Conservation (phyloP, 2,329 filamentous ascomycete species). For the Fusarium citri region DNA sequence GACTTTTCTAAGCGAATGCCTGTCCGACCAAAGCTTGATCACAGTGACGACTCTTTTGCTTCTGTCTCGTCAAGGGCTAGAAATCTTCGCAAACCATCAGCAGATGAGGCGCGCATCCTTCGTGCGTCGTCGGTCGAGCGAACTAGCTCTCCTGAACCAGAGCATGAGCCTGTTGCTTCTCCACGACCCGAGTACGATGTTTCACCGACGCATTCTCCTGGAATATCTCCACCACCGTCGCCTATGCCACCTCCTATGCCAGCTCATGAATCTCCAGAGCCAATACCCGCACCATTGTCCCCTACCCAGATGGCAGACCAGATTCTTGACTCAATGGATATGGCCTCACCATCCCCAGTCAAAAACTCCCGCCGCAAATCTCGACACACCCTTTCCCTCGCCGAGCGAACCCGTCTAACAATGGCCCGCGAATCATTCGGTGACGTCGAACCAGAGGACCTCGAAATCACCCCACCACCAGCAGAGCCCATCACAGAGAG, state of each 20-base stretch:
- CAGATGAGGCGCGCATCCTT: conserved; percentile 36
- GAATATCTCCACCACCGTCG: conserved; percentile 8
- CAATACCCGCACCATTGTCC: conserved; percentile 26
- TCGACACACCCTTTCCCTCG: conserved; percentile 71
- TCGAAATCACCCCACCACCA: conserved; percentile 39
- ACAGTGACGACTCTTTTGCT: conserved; percentile 40
- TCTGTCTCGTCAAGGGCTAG: conserved; percentile 32
- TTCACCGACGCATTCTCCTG: conserved; percentile 23
- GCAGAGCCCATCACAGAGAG: conserved; percentile 26
- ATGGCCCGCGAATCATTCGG: conserved; percentile 72
- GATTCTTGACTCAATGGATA: conserved; percentile 66
- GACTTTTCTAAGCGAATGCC: conserved; percentile 34
- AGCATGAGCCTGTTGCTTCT: conserved; percentile 34
- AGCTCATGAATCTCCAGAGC: conserved; percentile 22
- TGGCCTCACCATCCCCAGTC: conserved; percentile 67
- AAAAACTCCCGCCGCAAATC: conserved; percentile 58
- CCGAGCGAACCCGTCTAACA: conserved; percentile 83
- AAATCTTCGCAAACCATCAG: conserved; percentile 35
- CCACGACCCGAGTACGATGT: conserved; percentile 23
- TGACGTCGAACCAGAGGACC: conserved; percentile 49
- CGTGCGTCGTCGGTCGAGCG: conserved; percentile 36
- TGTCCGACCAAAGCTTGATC: conserved; percentile 46
- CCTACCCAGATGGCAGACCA: conserved; percentile 63
- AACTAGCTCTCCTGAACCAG: conserved; percentile 35
- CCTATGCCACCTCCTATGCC: conserved; percentile 7